phyloP scores from a whole-genome alignment of 2,329 filamentous ascomycete species.

The Hymenoscyphus fraxineus region DNA sequence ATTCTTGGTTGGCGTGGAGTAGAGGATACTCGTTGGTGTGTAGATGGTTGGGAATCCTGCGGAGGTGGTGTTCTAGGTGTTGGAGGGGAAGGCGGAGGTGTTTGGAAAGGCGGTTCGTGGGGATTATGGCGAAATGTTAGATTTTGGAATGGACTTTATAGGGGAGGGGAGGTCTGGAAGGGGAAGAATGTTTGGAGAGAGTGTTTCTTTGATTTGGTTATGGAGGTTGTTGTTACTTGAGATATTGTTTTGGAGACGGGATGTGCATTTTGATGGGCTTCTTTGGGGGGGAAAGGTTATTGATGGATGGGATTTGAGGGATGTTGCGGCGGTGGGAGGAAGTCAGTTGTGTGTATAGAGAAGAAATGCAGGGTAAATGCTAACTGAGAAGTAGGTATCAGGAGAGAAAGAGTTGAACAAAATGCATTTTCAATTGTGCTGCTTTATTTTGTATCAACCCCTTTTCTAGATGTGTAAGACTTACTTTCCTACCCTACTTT shows the following conservation, averaged over 20 bases:
- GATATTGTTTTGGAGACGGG: not conserved
- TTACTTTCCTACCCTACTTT: not conserved
- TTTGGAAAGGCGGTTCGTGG: constrained; percentile 1
- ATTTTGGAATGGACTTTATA: constrained; percentile 6
- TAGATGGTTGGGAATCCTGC: not conserved
- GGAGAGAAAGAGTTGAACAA: not conserved
- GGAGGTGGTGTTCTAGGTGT: constrained; percentile 7
- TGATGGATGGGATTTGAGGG: not conserved
- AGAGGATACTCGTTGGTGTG: constrained; percentile 1
- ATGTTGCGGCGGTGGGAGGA: not conserved
- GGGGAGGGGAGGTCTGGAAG: not conserved
- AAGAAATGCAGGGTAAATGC: not conserved
- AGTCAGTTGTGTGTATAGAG: not conserved
- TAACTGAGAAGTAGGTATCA: not conserved
- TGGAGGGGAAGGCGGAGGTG: not conserved
- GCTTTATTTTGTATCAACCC: not conserved
- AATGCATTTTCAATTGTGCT: not conserved
- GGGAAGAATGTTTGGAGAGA: not conserved
- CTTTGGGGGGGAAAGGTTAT: too few relatives aligned
- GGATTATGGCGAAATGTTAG: constrained; percentile 1
- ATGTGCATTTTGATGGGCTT: too few relatives aligned
- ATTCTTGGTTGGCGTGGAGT: constrained; percentile 3
- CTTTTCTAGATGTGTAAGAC: not conserved
- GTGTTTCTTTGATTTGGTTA: not conserved
- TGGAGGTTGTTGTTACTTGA: not conserved